Percentiles rank a stretch among this genome's conserved stretches.
Conservation (phyloP, 371 early-diverging fungal species). For the Mucor mucedo region DNA sequence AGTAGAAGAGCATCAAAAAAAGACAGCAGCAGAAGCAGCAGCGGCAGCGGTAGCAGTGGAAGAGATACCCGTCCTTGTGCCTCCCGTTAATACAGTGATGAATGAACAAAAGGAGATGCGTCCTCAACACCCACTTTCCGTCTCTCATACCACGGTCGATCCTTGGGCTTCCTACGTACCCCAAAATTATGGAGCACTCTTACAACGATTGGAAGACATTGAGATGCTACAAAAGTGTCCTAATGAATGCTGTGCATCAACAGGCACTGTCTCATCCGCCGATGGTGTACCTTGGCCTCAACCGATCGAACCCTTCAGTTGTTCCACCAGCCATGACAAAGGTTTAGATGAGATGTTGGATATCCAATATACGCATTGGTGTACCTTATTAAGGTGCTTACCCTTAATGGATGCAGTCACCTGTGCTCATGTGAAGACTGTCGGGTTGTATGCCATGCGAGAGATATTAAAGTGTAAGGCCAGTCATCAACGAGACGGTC, state of each 20-base stretch:
- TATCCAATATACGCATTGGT: slow-evolving; percentile 44
- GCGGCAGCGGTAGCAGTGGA: slow-evolving; percentile 4
- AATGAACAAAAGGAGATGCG: too few species aligned
- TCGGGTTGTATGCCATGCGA: slow-evolving; percentile 45
- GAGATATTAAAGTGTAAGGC: slow-evolving; percentile 35
- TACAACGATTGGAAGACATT: slow-evolving; percentile 28
- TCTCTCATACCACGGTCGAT: slow-evolving; percentile 24
- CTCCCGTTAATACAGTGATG: too few species aligned
- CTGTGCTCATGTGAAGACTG: slow-evolving; percentile 35
- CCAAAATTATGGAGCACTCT: slow-evolving; percentile 33
- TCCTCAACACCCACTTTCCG: too few species aligned
- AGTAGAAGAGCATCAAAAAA: slow-evolving; percentile 4
- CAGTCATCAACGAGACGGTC: slow-evolving; percentile 10
- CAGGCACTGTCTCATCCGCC: slow-evolving; percentile 17
- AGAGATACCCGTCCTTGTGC: neutral
- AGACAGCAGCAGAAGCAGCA: slow-evolving; percentile 7
- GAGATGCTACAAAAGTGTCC: slow-evolving; percentile 25
- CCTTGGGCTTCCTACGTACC: slow-evolving; percentile 40
- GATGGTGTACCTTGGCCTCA: slow-evolving; percentile 37
- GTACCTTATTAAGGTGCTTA: slow-evolving; percentile 44
- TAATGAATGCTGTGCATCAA: slow-evolving; percentile 16
- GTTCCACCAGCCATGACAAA: neutral
- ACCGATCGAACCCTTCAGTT: slow-evolving; percentile 28
- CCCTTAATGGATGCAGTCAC: slow-evolving; percentile 38
- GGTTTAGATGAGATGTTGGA: slow-evolving; percentile 11